phyloP scores from a whole-genome alignment of 2,329 filamentous ascomycete species.

The Exophiala oligosperma region DNA sequence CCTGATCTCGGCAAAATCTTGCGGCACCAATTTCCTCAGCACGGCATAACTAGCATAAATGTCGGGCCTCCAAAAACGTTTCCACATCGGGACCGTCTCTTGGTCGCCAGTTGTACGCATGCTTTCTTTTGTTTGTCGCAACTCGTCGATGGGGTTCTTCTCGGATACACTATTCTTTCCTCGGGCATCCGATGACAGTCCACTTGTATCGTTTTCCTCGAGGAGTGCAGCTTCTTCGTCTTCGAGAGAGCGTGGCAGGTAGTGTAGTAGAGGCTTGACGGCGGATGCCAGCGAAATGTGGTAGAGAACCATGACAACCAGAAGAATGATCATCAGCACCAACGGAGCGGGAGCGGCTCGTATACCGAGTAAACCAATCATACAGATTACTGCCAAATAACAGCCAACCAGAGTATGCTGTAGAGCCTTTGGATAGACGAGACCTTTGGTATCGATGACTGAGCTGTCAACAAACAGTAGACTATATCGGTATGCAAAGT shows the following conservation, averaged over 20 bases:
- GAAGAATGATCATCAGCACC: conserved; percentile 72
- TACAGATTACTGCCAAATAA: conserved; percentile 78
- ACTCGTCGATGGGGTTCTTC: conserved; percentile 23
- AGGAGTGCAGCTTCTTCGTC: conserved; percentile 55
- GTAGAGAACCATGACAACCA: conserved; percentile 74
- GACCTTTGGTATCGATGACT: conserved; percentile 80
- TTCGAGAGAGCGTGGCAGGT: conserved; percentile 72
- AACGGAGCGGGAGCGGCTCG: conserved; percentile 64
- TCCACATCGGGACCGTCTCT: conserved; percentile 31
- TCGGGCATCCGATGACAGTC: background rate
- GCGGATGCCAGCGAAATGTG: conserved; percentile 72
- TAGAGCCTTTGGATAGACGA: conserved; percentile 82
- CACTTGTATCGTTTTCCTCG: conserved; percentile 10
- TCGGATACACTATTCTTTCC: conserved; percentile 23
- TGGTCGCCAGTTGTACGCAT: conserved; percentile 4
- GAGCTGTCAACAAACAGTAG: conserved; percentile 83
- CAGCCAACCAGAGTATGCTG: conserved; percentile 82
- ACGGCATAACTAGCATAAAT: conserved; percentile 70
- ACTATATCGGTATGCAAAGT: conserved; percentile 87
- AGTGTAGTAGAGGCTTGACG: conserved; percentile 73
- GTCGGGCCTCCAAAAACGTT: conserved; percentile 73
- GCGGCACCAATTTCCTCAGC: conserved; percentile 69
- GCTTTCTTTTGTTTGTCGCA: conserved; percentile 21
- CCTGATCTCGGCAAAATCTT: conserved; percentile 52
- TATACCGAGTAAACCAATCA: conserved; percentile 81